Base-by-base conservation (phyloP, 352 stramenopile species). In the Hyaloperonospora brassicae region DNA sequence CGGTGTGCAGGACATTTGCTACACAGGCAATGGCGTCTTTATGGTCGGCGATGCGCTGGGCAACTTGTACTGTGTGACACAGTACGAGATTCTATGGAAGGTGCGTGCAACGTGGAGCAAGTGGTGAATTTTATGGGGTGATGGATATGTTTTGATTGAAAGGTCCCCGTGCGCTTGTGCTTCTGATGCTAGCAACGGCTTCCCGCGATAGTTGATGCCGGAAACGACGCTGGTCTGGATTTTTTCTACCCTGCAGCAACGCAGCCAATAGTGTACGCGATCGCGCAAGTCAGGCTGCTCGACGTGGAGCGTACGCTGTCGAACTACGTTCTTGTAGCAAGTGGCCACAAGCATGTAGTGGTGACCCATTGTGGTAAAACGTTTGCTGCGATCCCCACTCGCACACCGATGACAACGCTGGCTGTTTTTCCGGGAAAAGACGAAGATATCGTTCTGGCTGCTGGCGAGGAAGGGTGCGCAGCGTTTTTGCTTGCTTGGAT, bases 31-130 rank as follows among this genome's bases (percentile, higher is more conserved):
- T 35, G 59, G 56, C n/a, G 58, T 68, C 47, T 84, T 84, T 40
- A 43, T 84, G 31, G 71, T 64, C 2, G 73, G 66, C 23, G 75
- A 86, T 47, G 31, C 57, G 25, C 52, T 66, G 5, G 75, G 73
- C 14, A 64, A 67, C 35, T 47, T 86, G 23, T 86, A 84, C 51
- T 64, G 70, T 12, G 59, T 82, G 30, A 80, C 69, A 39, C 73
- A 66, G 52, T 72, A 80, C 57, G 69, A 81, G 31, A 56, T 86
- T 17, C 45, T 71, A 8, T 84, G 75, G 73, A 79, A 81, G 66
- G 72, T 78, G 36, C 14, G 50, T 56, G 25, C 12, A 14, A 41
- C 38, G 22, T 13, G 10, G 40, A 38, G 35, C 13, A 40, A 30
- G 21, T 11, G 0, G 21, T 23, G 0, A 27, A 30, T n/a, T n/a